Evolutionary conservation across 305 asterid genomes (phyloP).

Genomic region (Striga hermonthica): DNA sequence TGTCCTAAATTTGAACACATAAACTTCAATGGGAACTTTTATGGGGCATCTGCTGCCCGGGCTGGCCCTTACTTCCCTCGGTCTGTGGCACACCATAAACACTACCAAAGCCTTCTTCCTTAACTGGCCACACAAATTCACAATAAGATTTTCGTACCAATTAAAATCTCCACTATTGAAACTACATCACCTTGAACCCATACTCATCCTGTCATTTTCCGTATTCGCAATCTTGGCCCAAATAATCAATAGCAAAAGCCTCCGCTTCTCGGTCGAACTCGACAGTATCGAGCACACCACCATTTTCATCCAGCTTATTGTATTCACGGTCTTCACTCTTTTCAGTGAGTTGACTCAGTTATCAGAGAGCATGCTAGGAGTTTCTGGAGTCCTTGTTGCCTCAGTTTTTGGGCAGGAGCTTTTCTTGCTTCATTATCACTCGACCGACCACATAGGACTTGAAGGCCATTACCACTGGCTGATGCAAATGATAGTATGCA

Average conservation of each 20-base stretch:
- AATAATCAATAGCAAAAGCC: slow-evolving; percentile 43
- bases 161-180: slow-evolving; percentile 38
- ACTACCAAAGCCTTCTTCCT: slow-evolving; percentile 40
- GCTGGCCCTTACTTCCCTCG: slow-evolving; percentile 59
- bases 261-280: slow-evolving; percentile 53
- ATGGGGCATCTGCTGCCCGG: slow-evolving; percentile 67
- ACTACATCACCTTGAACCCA: slow-evolving; percentile 51
- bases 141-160: slow-evolving; percentile 63
- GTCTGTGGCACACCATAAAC: slow-evolving; percentile 66
- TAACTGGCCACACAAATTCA: slow-evolving; percentile 52
- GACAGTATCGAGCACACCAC: slow-evolving; percentile 65
- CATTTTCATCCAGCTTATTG: slow-evolving; percentile 59
- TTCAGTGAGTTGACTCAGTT: slow-evolving; percentile 42
- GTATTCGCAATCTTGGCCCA: slow-evolving; percentile 52
- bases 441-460: slow-evolving; percentile 67
- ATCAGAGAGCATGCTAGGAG: slow-evolving; percentile 39
- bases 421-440: slow-evolving; percentile 76
- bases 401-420: slow-evolving; percentile 71
- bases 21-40: slow-evolving; percentile 58
- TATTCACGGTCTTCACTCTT: slow-evolving; percentile 58
- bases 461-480: slow-evolving; percentile 93
- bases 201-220: slow-evolving; percentile 56
- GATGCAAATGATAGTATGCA: slow-evolving; percentile 61
- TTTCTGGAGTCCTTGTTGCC: slow-evolving; percentile 59
- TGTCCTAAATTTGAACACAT: slow-evolving; percentile 5